Conservation (phyloP, 2,329 filamentous ascomycete genomes). For the Rutstroemia sydowiana region DNA sequence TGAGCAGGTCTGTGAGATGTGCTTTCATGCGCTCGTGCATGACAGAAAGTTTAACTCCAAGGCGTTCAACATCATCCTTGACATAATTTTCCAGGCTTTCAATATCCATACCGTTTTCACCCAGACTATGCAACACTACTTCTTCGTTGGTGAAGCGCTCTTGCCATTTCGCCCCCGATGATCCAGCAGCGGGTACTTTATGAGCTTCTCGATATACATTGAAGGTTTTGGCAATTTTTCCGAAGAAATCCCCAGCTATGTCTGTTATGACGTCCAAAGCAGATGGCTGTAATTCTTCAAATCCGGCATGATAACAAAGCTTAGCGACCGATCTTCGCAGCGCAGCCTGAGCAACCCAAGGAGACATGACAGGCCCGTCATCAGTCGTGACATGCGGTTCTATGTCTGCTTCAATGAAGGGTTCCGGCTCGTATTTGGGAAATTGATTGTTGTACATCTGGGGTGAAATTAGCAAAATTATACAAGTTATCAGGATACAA, state of each 20-base stretch:
- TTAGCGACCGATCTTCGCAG: conserved; percentile 88
- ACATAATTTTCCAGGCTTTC: conserved; percentile 78
- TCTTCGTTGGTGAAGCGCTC: conserved; percentile 76
- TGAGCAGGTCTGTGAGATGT: conserved; percentile 85
- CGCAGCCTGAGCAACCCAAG: conserved; percentile 73
- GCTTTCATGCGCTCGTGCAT: conserved; percentile 94
- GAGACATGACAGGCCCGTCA: conserved; percentile 79
- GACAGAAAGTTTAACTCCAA: conserved; percentile 67
- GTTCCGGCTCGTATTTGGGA: conserved; percentile 86
- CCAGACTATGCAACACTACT: conserved; percentile 75
- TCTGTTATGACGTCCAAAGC: conserved; percentile 87
- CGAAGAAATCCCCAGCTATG: conserved; percentile 82
- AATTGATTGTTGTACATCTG: conserved; percentile 95
- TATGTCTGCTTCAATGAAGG: conserved; percentile 80
- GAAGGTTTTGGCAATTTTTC: conserved; percentile 72
- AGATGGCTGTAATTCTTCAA: conserved; percentile 94
- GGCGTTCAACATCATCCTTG: conserved; percentile 85
- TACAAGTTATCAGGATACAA: conserved; percentile 12
- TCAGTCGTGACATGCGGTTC: conserved; percentile 86
- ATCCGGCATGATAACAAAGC: conserved; percentile 91
- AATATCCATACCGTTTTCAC: conserved; percentile 76
- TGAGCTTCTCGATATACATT: conserved; percentile 79
- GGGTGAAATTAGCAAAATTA: conserved; percentile 1
- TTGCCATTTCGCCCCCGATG: conserved; percentile 40
- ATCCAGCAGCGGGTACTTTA: conserved; percentile 51